Conservation (phyloP, 83 land plant genomes). For the Diphasiastrum complanatum region DNA sequence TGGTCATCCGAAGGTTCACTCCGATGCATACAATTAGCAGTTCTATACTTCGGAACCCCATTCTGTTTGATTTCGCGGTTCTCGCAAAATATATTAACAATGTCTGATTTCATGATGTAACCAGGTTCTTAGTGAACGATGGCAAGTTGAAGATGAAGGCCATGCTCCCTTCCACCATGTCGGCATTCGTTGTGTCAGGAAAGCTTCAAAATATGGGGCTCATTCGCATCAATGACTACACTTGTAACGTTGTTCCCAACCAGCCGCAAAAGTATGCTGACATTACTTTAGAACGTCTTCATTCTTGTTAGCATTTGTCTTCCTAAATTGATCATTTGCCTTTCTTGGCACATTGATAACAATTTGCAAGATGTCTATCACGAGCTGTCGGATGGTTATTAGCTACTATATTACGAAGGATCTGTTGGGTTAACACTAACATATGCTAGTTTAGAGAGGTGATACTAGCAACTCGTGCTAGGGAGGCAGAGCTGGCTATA, state of each 20-base stretch:
- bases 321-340: background rate
- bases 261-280: conserved; percentile 49
- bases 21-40: too few relatives aligned
- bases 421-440: too few relatives aligned
- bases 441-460: too few relatives aligned
- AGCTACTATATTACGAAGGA: too few relatives aligned
- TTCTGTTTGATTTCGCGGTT: background rate
- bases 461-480: too few relatives aligned
- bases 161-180: conserved; percentile 48
- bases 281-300: background rate
- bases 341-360: too few relatives aligned
- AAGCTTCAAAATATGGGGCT: conserved; percentile 64
- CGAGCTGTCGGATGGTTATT: too few relatives aligned
- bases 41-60: background rate
- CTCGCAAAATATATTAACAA: background rate
- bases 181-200: conserved; percentile 48
- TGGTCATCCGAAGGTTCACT: too few relatives aligned
- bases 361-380: too few relatives aligned
- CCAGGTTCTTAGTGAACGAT: conserved; percentile 63
- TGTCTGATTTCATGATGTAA: background rate
- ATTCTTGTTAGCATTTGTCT: background rate
- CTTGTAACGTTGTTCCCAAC: conserved; percentile 51
- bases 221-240: conserved; percentile 50
- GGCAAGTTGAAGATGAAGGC: conserved; percentile 55
- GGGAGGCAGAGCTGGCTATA: too few relatives aligned